phyloP scores from a whole-genome alignment of 768 basidiomycete species.

The Leccinum pellstonianum region DNA sequence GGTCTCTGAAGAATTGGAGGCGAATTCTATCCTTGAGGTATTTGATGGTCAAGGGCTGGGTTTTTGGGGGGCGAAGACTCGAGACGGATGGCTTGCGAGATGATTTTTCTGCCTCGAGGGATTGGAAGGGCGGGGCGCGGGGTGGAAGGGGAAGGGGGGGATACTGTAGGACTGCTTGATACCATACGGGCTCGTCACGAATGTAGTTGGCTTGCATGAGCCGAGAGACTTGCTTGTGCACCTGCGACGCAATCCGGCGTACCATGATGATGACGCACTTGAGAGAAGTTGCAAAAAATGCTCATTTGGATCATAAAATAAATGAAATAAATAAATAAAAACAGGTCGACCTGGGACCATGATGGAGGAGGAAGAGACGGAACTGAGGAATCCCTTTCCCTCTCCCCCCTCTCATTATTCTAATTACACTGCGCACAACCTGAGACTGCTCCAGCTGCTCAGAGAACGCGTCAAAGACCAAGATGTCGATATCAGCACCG shows the following conservation, averaged over 20 bases:
- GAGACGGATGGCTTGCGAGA: conserved; percentile 24
- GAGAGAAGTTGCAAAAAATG: background rate
- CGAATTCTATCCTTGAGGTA: conserved; percentile 87
- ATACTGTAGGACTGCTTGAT: conserved; percentile 76
- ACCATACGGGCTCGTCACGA: conserved; percentile 75
- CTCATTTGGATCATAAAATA: background rate
- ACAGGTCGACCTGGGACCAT: background rate
- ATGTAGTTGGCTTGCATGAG: conserved; percentile 67
- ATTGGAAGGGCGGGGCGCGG: conserved; percentile 55
- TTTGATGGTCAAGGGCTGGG: conserved; percentile 56
- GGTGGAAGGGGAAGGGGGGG: conserved; percentile 88
- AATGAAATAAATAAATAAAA: background rate
- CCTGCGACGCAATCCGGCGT: conserved; percentile 79
- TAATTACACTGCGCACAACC: conserved; percentile 72
- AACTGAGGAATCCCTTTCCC: conserved; percentile 85
- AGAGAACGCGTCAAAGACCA: conserved; percentile 48
- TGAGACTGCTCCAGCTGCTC: conserved; percentile 63
- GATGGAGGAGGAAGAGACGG: conserved; percentile 65
- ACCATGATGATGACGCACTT: conserved; percentile 47
- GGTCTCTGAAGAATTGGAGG: conserved; percentile 90
- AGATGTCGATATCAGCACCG: conserved; percentile 34
- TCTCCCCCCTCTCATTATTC: conserved; percentile 84
- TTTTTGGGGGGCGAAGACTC: conserved; percentile 37
- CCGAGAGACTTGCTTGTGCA: conserved; percentile 84
- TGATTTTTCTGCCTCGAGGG: conserved; percentile 41